A percentile compares a stretch with the other conserved stretches of the same genome.
Conservation (phyloP, 2,329 filamentous ascomycete genomes). For the Aspergillus pseudoviridinutans region DNA sequence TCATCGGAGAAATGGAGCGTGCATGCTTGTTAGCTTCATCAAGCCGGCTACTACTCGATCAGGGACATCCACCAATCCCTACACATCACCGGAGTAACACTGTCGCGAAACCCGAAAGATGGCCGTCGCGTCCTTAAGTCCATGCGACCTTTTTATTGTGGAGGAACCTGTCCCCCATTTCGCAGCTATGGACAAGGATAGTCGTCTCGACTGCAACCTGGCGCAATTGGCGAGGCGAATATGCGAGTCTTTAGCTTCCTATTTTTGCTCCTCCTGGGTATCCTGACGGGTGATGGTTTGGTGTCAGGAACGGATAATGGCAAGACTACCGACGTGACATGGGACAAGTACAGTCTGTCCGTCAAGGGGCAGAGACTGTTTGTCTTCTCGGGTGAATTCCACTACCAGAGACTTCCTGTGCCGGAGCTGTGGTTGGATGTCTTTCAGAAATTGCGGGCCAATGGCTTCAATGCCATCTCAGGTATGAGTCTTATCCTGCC, state of each 20-base stretch:
- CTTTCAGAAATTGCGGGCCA: slow-evolving; percentile 52
- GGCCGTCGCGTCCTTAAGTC: background rate
- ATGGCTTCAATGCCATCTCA: slow-evolving; percentile 50
- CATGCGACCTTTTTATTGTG: background rate
- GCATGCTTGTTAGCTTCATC: background rate
- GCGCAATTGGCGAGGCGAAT: background rate
- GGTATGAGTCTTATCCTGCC: slow-evolving; percentile 22
- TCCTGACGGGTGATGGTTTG: slow-evolving; percentile 3
- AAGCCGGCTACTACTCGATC: background rate
- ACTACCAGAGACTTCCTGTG: slow-evolving; percentile 52
- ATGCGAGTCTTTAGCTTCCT: slow-evolving; percentile 20
- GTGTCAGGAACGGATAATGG: slow-evolving; percentile 36
- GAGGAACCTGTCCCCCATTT: background rate
- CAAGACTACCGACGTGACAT: slow-evolving; percentile 44
- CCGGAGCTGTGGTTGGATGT: slow-evolving; percentile 54
- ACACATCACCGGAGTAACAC: slow-evolving; percentile 13
- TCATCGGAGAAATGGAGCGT: background rate
- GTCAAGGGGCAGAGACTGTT: slow-evolving; percentile 49
- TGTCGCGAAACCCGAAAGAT: slow-evolving; percentile 20
- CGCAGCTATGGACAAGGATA: background rate
- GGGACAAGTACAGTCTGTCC: slow-evolving; percentile 51
- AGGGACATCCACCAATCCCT: slow-evolving; percentile 28
- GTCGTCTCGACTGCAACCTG: background rate
- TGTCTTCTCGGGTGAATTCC: slow-evolving; percentile 51
- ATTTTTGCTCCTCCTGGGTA: slow-evolving; percentile 10